A percentile compares a stretch with the other conserved stretches of the same genome.
These are phyloP conservation scores for Arthrinium puccinioides DNA, from an alignment of 2,329 filamentous ascomycete species.

Conservation along the genomic window DNA sequence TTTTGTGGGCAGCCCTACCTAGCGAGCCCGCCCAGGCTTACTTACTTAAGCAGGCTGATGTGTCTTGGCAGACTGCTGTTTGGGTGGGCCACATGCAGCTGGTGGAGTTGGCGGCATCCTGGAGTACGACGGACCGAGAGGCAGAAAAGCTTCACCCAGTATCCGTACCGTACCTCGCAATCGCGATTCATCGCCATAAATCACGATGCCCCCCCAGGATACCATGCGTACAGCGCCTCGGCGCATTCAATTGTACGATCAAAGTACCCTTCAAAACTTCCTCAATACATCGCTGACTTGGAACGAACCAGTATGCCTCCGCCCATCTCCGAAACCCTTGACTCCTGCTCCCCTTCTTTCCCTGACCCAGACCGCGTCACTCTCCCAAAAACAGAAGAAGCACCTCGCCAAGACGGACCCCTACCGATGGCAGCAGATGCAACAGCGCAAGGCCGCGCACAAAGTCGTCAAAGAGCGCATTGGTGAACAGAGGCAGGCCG, in stretches of 20 bases:
- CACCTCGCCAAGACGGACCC: slow-evolving; percentile 67
- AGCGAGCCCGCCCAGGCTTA: no score
- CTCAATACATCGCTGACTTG: slow-evolving; percentile 4
- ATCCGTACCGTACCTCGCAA: no score
- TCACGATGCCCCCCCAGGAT: slow-evolving; percentile 63
- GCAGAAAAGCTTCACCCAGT: no score
- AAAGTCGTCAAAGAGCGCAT: slow-evolving; percentile 67
- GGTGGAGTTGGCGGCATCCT: no score
- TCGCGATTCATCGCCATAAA: slow-evolving; percentile 9
- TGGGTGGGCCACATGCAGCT: no score
- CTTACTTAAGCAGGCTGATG: no score
- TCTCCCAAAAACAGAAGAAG: slow-evolving; percentile 56
- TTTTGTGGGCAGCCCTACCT: no score
- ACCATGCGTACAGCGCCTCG: slow-evolving; percentile 51
- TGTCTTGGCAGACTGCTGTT: no score
- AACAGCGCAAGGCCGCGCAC: slow-evolving; percentile 79
- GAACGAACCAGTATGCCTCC: slow-evolving; percentile 48
- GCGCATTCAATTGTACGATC: slow-evolving; percentile 46
- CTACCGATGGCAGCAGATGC: slow-evolving; percentile 72
- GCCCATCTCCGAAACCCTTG: slow-evolving; percentile 39
- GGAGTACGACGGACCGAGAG: no score
- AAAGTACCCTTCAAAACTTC: slow-evolving; percentile 13
- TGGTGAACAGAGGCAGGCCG: slow-evolving; percentile 52
- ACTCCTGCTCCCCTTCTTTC: slow-evolving; percentile 40
- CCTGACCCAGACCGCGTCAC: slow-evolving; percentile 54